These are phyloP conservation scores for Ambrosia artemisiifolia DNA, from an alignment of 129 eudicot species.

Conservation along the genomic window DNA sequence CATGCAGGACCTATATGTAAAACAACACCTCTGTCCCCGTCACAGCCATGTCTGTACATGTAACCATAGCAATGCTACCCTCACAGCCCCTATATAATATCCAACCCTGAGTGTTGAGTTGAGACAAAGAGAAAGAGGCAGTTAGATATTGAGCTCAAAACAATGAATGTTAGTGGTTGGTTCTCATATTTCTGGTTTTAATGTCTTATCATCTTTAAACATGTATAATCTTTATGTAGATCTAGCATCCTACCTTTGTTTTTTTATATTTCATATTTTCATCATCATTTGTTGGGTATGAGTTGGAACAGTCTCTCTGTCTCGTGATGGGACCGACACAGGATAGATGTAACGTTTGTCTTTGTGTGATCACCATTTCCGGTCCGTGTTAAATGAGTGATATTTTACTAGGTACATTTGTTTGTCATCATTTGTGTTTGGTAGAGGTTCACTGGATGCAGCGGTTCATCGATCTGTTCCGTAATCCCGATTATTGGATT, in stretches of 20 bases:
- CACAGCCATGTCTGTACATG: conserved; percentile 27
- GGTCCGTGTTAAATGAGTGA: too few relatives aligned
- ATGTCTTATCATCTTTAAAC: neutral
- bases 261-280: too few relatives aligned
- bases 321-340: too few relatives aligned
- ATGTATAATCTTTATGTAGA: neutral
- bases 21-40: conserved; percentile 7
- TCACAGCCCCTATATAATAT: conserved; percentile 27
- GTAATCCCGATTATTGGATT: neutral
- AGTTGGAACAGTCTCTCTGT: too few relatives aligned
- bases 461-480: conserved; percentile 93
- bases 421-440: neutral
- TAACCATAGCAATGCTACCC: conserved; percentile 25
- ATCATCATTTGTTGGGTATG: too few relatives aligned
- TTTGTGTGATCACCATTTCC: too few relatives aligned
- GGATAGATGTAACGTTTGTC: too few relatives aligned
- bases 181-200: conserved; percentile 3
- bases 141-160: conserved; percentile 1
- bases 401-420: neutral
- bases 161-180: conserved; percentile 16
- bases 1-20: conserved; percentile 13
- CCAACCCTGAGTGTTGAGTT: neutral
- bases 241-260: neutral
- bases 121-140: neutral
- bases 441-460: conserved; percentile 60